Base-by-base conservation (phyloP, 176 grass and related monocot species). In the Zea luxurians region DNA sequence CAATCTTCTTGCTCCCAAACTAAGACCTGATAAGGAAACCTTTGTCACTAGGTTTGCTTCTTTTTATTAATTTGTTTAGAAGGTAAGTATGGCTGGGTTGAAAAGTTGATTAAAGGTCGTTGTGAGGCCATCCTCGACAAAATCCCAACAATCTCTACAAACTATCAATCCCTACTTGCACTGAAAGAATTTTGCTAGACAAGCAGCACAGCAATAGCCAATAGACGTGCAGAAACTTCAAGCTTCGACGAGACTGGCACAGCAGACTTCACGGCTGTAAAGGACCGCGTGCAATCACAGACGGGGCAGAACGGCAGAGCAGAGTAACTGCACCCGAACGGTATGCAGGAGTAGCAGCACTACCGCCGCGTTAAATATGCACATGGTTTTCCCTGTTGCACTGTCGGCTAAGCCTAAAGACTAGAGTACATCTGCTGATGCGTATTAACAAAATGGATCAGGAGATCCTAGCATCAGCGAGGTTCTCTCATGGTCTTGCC, bases 391-490 rank as follows among this genome's bases (percentile, higher is more conserved):
- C 71, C 71, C 16, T 61, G 12, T 2, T 58, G n/a, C 54, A 54
- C 6, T 20, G 38, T 40, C 2, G 20, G 43, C 11, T 35, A 76
- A 69, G 46, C 13, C 66, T 84, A 49, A 37, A 63, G 4, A 58
- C 4, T 18, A 45, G 48, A 2, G 68, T 36, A 34, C 10, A 70
- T 40, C 17, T 2, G 27, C 41, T 82, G 61, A 74, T 53, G 46
- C 16, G 47, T 67, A 83, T 76, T 73, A 58, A 79, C 53, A 83
- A 69, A 86, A 86, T 40, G 74, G 68, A 78, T 82, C 62, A 8
- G 37, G 9, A 44, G 58, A 80, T 80, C 86, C 76, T 68, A 77
- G 54, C 76, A 70, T 55, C 70, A 3, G 27, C 73, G 2, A 71
- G 21, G 17, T 54, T 75, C n/a, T 62, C 76, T 41, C 41, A 12